These are phyloP conservation scores for Santalum album DNA, from an alignment of 164 flowering plant genomes.

Conservation along the genomic window DNA sequence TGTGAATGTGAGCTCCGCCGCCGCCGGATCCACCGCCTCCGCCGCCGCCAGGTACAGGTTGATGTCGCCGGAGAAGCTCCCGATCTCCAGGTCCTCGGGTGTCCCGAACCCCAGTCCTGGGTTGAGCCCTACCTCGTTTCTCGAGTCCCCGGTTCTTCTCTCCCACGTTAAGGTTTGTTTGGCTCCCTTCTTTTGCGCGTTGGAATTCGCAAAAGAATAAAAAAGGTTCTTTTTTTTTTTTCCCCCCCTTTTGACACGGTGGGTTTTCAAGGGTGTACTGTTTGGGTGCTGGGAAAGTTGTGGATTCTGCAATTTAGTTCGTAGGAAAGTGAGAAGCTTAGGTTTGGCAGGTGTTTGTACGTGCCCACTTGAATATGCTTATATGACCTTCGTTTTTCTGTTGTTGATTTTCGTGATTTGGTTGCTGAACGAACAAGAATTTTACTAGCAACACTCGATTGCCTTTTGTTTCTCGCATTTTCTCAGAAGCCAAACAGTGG, in stretches of 20 bases:
- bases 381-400: no score
- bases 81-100: slow-evolving; percentile 73
- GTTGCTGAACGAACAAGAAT: no score
- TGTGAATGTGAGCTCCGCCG: not conserved
- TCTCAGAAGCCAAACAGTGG: not conserved
- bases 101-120: slow-evolving; percentile 77
- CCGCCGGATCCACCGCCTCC: slow-evolving; percentile 18
- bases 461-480: not conserved
- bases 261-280: not conserved
- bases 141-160: slow-evolving; percentile 56
- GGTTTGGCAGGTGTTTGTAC: no score
- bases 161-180: slow-evolving; percentile 66
- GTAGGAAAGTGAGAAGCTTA: no score
- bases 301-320: no score
- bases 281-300: slow-evolving; percentile 1
- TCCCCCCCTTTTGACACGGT: no score
- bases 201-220: no score
- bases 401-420: no score
- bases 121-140: slow-evolving; percentile 65
- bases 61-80: slow-evolving; percentile 88
- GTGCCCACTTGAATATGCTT: no score
- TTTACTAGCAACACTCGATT: not conserved
- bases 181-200: no score
- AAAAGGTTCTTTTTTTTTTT: no score
- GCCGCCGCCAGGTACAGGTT: slow-evolving; percentile 56